Conservation (phyloP, 768 basidiomycete genomes). For the Leccinum boreale region DNA sequence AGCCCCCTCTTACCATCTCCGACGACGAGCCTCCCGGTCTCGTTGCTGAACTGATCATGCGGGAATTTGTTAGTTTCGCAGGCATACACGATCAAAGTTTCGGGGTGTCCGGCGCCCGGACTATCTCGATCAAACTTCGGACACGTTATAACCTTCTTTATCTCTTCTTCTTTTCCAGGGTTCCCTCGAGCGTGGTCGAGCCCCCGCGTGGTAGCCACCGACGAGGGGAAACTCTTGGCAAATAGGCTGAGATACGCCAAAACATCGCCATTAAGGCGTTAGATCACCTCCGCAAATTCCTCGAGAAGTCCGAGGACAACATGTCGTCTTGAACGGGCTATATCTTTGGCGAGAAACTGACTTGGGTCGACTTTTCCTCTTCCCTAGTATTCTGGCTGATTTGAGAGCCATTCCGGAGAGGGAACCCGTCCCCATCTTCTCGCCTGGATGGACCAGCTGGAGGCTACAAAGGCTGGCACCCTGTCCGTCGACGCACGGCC, state of each 20-base stretch:
- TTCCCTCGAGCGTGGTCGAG: constrained; percentile 28
- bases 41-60: too few relatives aligned
- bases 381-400: constrained; percentile 27
- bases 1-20: constrained; percentile 22
- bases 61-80: too few relatives aligned
- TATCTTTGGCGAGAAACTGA: constrained; percentile 23
- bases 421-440: constrained; percentile 16
- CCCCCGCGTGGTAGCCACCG: constrained; percentile 25
- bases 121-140: not conserved
- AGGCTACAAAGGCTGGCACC: constrained; percentile 23
- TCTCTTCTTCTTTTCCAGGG: constrained; percentile 15
- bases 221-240: constrained; percentile 17
- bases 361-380: constrained; percentile 34
- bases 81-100: too few relatives aligned
- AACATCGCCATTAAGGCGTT: constrained; percentile 18
- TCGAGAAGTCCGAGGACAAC: constrained; percentile 11
- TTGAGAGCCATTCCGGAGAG: constrained; percentile 25
- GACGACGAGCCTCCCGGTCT: too few relatives aligned
- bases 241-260: constrained; percentile 16
- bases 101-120: not conserved
- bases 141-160: not conserved
- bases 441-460: constrained; percentile 20
- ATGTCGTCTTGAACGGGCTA: constrained; percentile 29
- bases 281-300: constrained; percentile 10
- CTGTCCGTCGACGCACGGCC: constrained; percentile 26